Evolutionary conservation across 768 basidiomycete genomes (phyloP).

Genomic region (Naganishia antarctica): DNA sequence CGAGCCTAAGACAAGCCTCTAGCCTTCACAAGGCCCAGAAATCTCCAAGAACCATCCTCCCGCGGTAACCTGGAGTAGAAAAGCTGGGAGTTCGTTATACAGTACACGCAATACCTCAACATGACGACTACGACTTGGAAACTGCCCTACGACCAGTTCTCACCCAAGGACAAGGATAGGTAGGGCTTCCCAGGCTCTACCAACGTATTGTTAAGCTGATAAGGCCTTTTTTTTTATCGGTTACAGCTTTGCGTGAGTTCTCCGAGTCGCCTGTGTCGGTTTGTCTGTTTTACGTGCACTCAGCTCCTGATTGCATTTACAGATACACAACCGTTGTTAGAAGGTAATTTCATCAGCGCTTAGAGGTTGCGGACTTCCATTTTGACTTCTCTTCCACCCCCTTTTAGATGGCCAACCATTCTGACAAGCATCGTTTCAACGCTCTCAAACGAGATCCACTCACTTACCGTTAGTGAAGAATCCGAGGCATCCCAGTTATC

Average conservation of each 20-base stretch:
- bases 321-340: slow-evolving; percentile 43
- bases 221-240: too few relatives aligned
- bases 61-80: too few relatives aligned
- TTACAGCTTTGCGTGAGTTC: slow-evolving; percentile 37
- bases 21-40: too few relatives aligned
- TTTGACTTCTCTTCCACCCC: not conserved
- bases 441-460: slow-evolving; percentile 65
- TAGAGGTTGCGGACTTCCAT: too few relatives aligned
- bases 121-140: slow-evolving; percentile 23
- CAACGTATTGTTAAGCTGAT: too few relatives aligned
- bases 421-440: slow-evolving; percentile 74
- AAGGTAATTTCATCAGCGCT: slow-evolving; percentile 16
- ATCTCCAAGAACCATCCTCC: too few relatives aligned
- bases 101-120: not conserved
- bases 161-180: slow-evolving; percentile 47
- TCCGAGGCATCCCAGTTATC: slow-evolving; percentile 25
- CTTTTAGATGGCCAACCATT: slow-evolving; percentile 65
- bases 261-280: not conserved
- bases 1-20: too few relatives aligned
- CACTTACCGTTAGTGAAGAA: slow-evolving; percentile 54
- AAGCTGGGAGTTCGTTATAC: too few relatives aligned
- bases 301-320: not conserved
- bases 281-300: not conserved
- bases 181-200: slow-evolving; percentile 17
- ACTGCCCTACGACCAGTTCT: slow-evolving; percentile 39